Conservation (phyloP, 2,329 filamentous ascomycete genomes). For the Drechslerella dactyloides region DNA sequence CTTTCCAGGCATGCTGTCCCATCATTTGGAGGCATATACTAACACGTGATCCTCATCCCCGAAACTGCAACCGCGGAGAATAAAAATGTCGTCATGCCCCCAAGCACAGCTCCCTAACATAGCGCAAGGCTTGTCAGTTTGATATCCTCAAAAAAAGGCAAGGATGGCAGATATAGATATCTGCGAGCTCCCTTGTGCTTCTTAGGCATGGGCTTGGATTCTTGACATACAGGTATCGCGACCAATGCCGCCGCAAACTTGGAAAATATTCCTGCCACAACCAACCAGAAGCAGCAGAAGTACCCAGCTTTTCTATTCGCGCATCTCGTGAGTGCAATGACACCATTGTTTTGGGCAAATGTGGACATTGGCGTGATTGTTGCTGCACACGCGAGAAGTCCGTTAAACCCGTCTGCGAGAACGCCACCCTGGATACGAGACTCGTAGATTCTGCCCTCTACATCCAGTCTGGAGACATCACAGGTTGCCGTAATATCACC, state of each 20-base stretch:
- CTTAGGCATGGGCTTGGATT: background rate
- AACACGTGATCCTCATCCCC: constrained; percentile 70
- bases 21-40: constrained; percentile 58
- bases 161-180: background rate
- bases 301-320: constrained; percentile 73
- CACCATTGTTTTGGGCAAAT: constrained; percentile 73
- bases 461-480: constrained; percentile 69
- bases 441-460: constrained; percentile 70
- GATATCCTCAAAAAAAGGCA: constrained; percentile 56
- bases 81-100: constrained; percentile 68
- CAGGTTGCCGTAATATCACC: constrained; percentile 73
- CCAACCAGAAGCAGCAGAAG: constrained; percentile 69
- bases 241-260: constrained; percentile 74
- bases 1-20: background rate
- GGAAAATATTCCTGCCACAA: constrained; percentile 73
- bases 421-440: constrained; percentile 73
- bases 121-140: constrained; percentile 61
- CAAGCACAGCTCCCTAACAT: constrained; percentile 58
- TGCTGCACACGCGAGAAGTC: constrained; percentile 64
- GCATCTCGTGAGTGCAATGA: constrained; percentile 70
- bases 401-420: constrained; percentile 71
- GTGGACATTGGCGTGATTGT: constrained; percentile 73
- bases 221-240: constrained; percentile 64
- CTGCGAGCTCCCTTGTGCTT: no score
- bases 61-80: constrained; percentile 71